Evolutionary conservation across 1,284 basidiomycete genomes (phyloP).

Genomic region (Naganishia cerealis): DNA sequence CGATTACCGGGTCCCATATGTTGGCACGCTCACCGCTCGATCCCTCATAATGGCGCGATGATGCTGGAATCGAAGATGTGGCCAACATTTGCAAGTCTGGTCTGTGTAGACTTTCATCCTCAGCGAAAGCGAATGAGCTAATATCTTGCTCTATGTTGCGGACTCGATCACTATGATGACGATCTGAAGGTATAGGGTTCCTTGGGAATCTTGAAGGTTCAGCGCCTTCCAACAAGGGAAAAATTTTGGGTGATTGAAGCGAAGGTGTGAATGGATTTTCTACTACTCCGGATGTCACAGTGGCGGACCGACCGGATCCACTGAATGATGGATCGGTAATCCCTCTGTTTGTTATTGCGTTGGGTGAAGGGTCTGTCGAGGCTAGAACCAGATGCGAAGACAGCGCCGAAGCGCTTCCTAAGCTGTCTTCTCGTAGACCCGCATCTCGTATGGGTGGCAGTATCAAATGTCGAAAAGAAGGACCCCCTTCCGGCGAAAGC

Average conservation of each 20-base stretch:
- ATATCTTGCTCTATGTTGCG: background rate
- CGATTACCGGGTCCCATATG: background rate
- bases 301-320: too few relatives aligned
- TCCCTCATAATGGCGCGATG: background rate
- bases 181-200: background rate
- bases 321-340: background rate
- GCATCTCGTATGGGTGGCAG: conserved; percentile 12
- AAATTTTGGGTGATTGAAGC: background rate
- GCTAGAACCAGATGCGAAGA: conserved; percentile 18
- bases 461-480: conserved; percentile 1
- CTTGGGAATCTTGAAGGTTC: background rate
- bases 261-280: too few relatives aligned
- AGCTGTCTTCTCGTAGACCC: background rate
- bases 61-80: background rate
- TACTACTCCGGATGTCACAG: too few relatives aligned
- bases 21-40: background rate
- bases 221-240: background rate
- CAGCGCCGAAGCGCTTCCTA: conserved; percentile 5
- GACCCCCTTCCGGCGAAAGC: background rate
- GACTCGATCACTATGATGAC: background rate
- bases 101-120: background rate
- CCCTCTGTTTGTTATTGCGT: background rate
- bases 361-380: background rate
- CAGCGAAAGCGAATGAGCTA: background rate
- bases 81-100: background rate